A percentile compares a stretch with the other conserved stretches of the same genome.
These are phyloP conservation scores for Fomitopsis pinicola DNA, from an alignment of 1,284 basidiomycete species.

Conservation along the genomic window DNA sequence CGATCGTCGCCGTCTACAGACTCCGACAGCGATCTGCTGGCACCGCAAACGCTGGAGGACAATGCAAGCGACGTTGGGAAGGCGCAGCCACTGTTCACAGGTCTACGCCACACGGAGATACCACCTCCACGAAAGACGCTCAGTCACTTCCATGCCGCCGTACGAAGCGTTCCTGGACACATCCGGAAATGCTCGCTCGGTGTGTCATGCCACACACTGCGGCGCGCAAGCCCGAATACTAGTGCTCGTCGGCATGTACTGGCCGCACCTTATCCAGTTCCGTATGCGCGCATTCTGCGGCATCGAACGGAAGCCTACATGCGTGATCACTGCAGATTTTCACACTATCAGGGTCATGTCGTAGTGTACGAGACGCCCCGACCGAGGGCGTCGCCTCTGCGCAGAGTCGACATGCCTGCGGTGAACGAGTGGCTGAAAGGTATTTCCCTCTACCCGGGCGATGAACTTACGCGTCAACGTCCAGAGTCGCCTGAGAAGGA, in stretches of 20 bases:
- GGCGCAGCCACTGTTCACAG: not conserved
- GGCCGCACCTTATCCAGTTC: not conserved
- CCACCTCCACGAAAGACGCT: not conserved
- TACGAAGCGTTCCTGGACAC: not conserved
- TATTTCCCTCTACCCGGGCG: too few species aligned
- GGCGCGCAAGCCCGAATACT: too few species aligned
- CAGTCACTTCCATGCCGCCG: not conserved
- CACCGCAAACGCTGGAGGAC: not conserved
- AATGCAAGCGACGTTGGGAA: not conserved
- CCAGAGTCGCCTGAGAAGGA: too few species aligned
- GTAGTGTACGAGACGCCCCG: too few species aligned
- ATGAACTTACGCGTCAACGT: too few species aligned
- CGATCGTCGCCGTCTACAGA: not conserved
- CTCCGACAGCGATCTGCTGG: not conserved
- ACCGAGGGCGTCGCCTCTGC: too few species aligned
- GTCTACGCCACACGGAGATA: not conserved
- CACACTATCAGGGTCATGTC: too few species aligned
- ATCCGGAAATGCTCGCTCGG: not conserved
- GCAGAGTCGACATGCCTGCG: too few species aligned
- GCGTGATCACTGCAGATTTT: too few species aligned
- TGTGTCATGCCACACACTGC: not conserved
- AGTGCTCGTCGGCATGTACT: too few species aligned
- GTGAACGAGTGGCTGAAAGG: too few species aligned
- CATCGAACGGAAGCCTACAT: too few species aligned
- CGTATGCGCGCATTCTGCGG: not conserved